Evolutionary conservation across 1,139 yeast genomes (phyloP).

Genomic region (Lodderomyces beijingensis): DNA sequence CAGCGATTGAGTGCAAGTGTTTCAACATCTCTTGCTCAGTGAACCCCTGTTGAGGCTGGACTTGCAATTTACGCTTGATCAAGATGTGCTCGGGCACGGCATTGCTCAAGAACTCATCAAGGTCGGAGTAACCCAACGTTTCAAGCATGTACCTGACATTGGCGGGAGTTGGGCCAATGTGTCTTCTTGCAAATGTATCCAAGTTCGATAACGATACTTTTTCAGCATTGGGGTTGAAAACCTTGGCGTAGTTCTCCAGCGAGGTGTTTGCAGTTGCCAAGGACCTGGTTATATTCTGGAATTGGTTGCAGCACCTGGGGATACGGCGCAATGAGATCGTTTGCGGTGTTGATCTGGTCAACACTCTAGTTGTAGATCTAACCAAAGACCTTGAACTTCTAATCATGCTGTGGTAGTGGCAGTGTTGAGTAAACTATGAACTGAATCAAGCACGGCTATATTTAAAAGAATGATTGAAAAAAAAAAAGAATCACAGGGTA

Average conservation of each 20-base stretch:
- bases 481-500: background rate
- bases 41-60: slow-evolving; percentile 66
- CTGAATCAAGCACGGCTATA: too few relatives aligned
- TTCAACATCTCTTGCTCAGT: slow-evolving; percentile 78
- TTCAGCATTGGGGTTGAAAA: slow-evolving; percentile 34
- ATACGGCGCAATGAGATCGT: background rate
- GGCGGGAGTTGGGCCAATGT: slow-evolving; percentile 74
- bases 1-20: slow-evolving; percentile 64
- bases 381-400: slow-evolving; percentile 4
- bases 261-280: slow-evolving; percentile 44
- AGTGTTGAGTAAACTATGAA: too few relatives aligned
- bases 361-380: background rate
- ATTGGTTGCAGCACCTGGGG: background rate
- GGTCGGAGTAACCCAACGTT: slow-evolving; percentile 59
- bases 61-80: slow-evolving; percentile 58
- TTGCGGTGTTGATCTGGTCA: background rate
- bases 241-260: slow-evolving; percentile 35
- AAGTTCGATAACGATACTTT: slow-evolving; percentile 36
- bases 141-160: slow-evolving; percentile 64
- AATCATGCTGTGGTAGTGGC: slow-evolving; percentile 2
- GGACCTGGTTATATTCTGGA: slow-evolving; percentile 10
- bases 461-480: too few relatives aligned
- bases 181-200: slow-evolving; percentile 88
- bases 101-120: slow-evolving; percentile 64
- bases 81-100: slow-evolving; percentile 80